Evolutionary conservation across 2,329 filamentous ascomycete species (phyloP).

Genomic region (Anthostomella pinea): DNA sequence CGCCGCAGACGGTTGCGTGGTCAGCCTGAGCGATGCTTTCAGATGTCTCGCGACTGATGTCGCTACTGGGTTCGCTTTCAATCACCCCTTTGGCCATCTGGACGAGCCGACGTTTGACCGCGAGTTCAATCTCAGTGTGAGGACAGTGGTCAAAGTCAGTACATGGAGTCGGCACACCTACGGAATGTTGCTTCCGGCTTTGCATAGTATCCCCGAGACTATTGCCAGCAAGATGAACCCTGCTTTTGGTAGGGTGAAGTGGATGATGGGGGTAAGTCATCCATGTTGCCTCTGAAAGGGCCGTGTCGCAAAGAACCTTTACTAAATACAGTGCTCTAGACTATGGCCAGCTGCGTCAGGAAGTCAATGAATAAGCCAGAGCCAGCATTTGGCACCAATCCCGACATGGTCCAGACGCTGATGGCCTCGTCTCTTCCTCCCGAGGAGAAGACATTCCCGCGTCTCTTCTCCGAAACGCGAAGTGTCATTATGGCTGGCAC

Average conservation of each 20-base stretch:
- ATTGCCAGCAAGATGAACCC: conserved; percentile 21
- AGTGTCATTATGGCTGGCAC: conserved; percentile 27
- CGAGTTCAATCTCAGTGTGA: conserved; percentile 23
- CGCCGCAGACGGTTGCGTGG: conserved; percentile 8
- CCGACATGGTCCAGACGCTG: conserved; percentile 24
- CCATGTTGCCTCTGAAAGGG: too few species aligned
- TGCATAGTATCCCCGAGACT: conserved; percentile 22
- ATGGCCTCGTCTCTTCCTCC: conserved; percentile 17
- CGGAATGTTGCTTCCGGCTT: conserved; percentile 16
- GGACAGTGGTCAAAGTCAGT: conserved; percentile 17
- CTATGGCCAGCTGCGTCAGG: conserved; percentile 20
- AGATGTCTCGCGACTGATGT: conserved; percentile 24
- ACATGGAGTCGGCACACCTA: conserved; percentile 21
- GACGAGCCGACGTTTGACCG: conserved; percentile 25
- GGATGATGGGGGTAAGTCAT: conserved; percentile 23
- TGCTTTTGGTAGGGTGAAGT: conserved; percentile 22
- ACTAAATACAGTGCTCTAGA: too few species aligned
- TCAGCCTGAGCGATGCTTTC: conserved; percentile 23
- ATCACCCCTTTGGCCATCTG: conserved; percentile 21
- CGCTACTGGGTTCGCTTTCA: conserved; percentile 24
- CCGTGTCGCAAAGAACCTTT: too few species aligned
- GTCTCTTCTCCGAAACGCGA: conserved; percentile 23
- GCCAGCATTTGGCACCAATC: conserved; percentile 12
- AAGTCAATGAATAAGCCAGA: conserved; percentile 25
- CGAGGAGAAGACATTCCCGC: conserved; percentile 24